These are phyloP conservation scores for Vicia sativa DNA, from an alignment of 306 rosid species.

Conservation along the genomic window DNA sequence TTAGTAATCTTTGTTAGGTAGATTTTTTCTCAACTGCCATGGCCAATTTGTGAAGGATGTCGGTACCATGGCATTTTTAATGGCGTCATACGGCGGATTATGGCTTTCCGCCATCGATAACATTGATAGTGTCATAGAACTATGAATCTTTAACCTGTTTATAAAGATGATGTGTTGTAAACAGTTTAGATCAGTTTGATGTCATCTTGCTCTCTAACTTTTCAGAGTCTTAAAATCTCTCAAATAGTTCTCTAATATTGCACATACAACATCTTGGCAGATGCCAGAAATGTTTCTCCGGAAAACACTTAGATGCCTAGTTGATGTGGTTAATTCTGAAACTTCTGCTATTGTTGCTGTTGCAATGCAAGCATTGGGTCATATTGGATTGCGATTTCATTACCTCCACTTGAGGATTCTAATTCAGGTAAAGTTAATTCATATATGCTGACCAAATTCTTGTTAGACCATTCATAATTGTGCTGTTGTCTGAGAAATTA, in stretches of 20 bases:
- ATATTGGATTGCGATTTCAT: conserved; percentile 77
- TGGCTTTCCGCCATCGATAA: no score
- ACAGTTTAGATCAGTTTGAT: no score
- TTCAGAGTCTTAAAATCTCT: conserved; percentile 1
- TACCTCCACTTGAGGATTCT: conserved; percentile 70
- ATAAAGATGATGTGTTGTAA: no score
- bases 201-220: background rate
- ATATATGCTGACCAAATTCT: conserved; percentile 27
- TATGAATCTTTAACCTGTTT: no score
- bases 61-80: no score
- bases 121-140: no score
- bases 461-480: conserved; percentile 31
- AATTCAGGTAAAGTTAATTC: conserved; percentile 57
- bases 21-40: no score
- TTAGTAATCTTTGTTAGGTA: no score
- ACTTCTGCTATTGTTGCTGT: conserved; percentile 74
- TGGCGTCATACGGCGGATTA: no score
- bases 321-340: conserved; percentile 78
- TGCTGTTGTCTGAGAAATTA: conserved; percentile 35
- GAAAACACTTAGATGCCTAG: conserved; percentile 67
- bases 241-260: conserved; percentile 12
- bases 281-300: conserved; percentile 62
- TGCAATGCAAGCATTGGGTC: conserved; percentile 95
- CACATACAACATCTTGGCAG: conserved; percentile 44
- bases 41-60: no score